phyloP scores from a whole-genome alignment of 441 rosid genomes.

The Capsella rubella region DNA sequence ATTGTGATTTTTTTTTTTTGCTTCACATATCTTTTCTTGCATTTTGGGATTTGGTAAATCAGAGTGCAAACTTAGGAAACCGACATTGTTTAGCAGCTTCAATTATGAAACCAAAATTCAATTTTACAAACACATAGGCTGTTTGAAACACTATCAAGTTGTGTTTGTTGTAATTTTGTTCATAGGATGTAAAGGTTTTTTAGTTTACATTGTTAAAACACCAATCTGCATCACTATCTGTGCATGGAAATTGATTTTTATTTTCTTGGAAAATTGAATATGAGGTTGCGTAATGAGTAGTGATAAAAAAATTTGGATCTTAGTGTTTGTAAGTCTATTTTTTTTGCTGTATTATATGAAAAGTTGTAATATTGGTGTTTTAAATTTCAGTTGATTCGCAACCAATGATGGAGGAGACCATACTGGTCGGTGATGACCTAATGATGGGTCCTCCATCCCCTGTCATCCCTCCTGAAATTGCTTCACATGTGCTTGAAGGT shows the following conservation, averaged over 20 bases:
- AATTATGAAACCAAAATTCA: background rate
- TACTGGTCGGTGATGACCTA: constrained; percentile 91
- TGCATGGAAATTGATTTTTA: background rate
- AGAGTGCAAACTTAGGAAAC: background rate
- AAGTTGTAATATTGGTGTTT: constrained; percentile 26
- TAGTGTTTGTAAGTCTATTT: background rate
- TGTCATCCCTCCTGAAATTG: constrained; percentile 87
- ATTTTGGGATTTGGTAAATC: background rate
- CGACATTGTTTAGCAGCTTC: background rate
- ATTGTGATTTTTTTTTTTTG: background rate
- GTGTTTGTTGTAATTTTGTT: constrained; percentile 2
- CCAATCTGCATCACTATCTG: background rate
- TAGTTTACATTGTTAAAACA: background rate
- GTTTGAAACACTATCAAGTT: constrained; percentile 7
- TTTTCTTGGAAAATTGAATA: background rate
- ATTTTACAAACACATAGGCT: background rate
- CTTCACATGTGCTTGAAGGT: constrained; percentile 91
- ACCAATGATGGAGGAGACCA: constrained; percentile 94
- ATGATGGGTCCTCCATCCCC: constrained; percentile 98
- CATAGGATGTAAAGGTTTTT: background rate
- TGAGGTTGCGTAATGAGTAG: background rate
- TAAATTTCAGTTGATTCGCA: constrained; percentile 81
- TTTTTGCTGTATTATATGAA: constrained; percentile 8
- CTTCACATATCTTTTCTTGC: too few species aligned
- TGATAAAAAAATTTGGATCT: background rate